phyloP scores from a whole-genome alignment of 2,329 filamentous ascomycete genomes.

The Chaetomiaceae sp. region DNA sequence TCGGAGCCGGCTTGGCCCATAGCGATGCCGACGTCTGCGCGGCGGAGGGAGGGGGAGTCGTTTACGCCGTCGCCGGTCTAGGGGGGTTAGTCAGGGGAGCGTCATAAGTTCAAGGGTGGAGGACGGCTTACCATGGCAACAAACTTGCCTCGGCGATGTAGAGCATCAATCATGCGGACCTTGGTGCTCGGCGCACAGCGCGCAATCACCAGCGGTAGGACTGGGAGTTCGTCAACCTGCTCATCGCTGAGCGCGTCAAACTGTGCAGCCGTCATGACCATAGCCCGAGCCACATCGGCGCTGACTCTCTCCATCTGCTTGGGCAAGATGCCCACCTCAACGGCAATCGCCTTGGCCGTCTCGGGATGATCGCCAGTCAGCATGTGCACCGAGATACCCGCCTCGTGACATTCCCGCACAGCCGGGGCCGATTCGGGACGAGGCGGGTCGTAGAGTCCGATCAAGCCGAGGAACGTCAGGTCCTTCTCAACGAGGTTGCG shows the following conservation, averaged over 20 bases:
- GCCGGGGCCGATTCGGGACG: slow-evolving; percentile 61
- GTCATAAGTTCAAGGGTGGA: neutral
- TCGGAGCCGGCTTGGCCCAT: slow-evolving; percentile 69
- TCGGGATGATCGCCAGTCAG: slow-evolving; percentile 65
- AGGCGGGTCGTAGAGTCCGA: slow-evolving; percentile 70
- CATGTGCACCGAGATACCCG: slow-evolving; percentile 65
- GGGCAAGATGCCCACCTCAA: slow-evolving; percentile 62
- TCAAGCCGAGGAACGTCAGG: slow-evolving; percentile 62
- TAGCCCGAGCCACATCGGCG: slow-evolving; percentile 55
- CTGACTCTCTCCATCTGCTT: slow-evolving; percentile 37
- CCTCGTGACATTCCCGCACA: slow-evolving; percentile 54
- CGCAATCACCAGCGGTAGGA: slow-evolving; percentile 63
- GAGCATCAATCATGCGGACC: slow-evolving; percentile 67
- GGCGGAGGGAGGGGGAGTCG: slow-evolving; percentile 67
- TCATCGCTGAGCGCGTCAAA: slow-evolving; percentile 60
- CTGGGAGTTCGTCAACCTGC: slow-evolving; percentile 57
- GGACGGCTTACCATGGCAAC: slow-evolving; percentile 54
- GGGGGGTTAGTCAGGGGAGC: neutral
- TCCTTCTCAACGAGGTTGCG: slow-evolving; percentile 53
- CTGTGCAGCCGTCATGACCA: slow-evolving; percentile 60
- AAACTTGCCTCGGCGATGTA: slow-evolving; percentile 63
- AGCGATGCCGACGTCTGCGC: slow-evolving; percentile 70
- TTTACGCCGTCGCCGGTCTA: slow-evolving; percentile 69
- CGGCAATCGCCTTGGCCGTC: slow-evolving; percentile 62
- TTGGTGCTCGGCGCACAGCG: slow-evolving; percentile 68